phyloP scores from a whole-genome alignment of 192 early-diverging fungal species.

The Coemansia sp. region DNA sequence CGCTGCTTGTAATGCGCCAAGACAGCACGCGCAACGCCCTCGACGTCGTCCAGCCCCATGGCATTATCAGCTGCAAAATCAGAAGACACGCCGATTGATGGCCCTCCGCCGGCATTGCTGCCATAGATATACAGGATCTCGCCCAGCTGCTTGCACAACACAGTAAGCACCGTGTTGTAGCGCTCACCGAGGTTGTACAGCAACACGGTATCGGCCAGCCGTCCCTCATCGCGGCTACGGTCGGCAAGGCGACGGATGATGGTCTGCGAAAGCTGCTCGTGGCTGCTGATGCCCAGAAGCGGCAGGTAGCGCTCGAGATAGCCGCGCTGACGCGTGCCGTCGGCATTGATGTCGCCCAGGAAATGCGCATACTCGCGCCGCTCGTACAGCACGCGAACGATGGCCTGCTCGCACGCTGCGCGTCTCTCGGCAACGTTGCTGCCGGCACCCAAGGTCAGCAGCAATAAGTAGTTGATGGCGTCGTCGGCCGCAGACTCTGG shows the following conservation, averaged over 20 bases:
- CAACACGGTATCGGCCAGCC: slow-evolving; percentile 68
- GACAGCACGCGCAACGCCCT: slow-evolving; percentile 51
- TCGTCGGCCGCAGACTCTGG: slow-evolving; percentile 29
- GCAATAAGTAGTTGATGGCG: slow-evolving; percentile 38
- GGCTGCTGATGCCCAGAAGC: slow-evolving; percentile 59
- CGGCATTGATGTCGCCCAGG: slow-evolving; percentile 56
- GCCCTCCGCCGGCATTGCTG: slow-evolving; percentile 6
- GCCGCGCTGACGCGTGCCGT: slow-evolving; percentile 52
- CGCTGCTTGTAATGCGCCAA: slow-evolving; percentile 49
- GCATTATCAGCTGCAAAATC: background rate
- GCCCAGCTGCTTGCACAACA: slow-evolving; percentile 67
- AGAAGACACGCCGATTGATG: too few species aligned
- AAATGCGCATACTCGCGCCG: slow-evolving; percentile 57
- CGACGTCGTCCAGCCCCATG: slow-evolving; percentile 37
- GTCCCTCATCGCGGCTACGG: slow-evolving; percentile 65
- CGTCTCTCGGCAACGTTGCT: slow-evolving; percentile 9
- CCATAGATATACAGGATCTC: slow-evolving; percentile 52
- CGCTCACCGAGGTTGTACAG: slow-evolving; percentile 75
- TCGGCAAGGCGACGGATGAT: slow-evolving; percentile 69
- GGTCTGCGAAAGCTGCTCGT: slow-evolving; percentile 61
- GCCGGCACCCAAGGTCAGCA: slow-evolving; percentile 27
- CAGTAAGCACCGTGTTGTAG: slow-evolving; percentile 68
- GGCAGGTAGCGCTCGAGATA: slow-evolving; percentile 65
- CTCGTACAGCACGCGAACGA: slow-evolving; percentile 57
- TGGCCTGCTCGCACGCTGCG: slow-evolving; percentile 26